Evolutionary conservation across 1,284 basidiomycete genomes (phyloP), one percentile per base, ranked within the genome.

Genomic region (Hymenochaete sp.): DNA sequence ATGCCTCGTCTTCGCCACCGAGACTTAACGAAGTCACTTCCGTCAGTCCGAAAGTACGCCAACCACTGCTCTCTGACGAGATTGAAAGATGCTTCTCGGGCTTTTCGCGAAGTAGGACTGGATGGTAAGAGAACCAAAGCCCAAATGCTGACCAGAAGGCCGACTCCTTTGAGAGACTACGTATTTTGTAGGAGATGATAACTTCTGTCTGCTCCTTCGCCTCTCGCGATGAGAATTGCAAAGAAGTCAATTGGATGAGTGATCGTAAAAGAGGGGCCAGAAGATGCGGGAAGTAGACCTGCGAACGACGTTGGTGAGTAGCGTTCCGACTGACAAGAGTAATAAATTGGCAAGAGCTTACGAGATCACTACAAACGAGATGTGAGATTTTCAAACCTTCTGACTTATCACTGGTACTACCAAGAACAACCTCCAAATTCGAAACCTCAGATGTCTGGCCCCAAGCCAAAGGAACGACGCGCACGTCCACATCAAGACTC

Each of bases 61-160:
- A 48, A 59, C 57, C 7, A 57, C 54, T 18, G 37, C 38, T 60
- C 61, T 63, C 18, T 39, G 21, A 7, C 22, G 36, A 3, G 32
- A 35, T 3, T 39, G 7, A 1, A 3, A 9, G 26, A 33, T 13
- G 25, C 13, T 32, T 19, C 24, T 27, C 25, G 8, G 29, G 2
- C 18, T 10, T 14, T 29, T 27, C 48, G 28, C 60, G 66, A 9
- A 58, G 58, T 6, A 83, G 62, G 3, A 89, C 78, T 1, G 83
- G 79, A 35, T 64, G 58, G 51, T 82, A 86, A 6, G 68, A 59
- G 63, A 91, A 93, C 87, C 86, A 93, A 1, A 82, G 61, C 13
- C 87, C 86, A 52, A 93, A 84, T 0, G 81, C 80, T 9, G 70
- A 67, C 88, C 88, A 92, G 60, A 92, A 93, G 0, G 79, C 68